Conservation (phyloP, 257 asterid genomes). For the Rhazya stricta region DNA sequence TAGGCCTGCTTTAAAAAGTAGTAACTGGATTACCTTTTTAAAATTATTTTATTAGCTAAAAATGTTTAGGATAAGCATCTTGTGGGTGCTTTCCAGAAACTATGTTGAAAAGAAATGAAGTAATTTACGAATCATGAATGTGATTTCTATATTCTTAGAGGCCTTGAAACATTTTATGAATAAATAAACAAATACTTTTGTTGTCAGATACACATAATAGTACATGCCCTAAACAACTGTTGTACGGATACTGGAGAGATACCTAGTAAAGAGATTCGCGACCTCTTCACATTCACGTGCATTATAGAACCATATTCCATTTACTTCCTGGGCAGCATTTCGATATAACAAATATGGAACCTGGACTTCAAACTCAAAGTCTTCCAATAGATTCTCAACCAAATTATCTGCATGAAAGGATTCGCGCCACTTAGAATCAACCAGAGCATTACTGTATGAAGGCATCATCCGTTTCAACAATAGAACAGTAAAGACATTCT, state of each 20-base stretch:
- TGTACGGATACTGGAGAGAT: conserved; percentile 10
- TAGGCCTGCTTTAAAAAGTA: too few relatives aligned
- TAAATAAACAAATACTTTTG: background rate
- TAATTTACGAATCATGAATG: background rate
- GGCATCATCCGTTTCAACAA: background rate
- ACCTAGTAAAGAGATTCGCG: conserved; percentile 79
- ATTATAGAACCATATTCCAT: conserved; percentile 94
- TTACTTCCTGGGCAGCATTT: conserved; percentile 79
- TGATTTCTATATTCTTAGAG: background rate
- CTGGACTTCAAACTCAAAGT: conserved; percentile 83
- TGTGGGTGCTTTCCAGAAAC: too few relatives aligned
- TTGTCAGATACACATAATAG: background rate
- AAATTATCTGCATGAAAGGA: conserved; percentile 54
- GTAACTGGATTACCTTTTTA: too few relatives aligned
- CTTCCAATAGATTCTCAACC: conserved; percentile 84
- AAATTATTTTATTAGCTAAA: too few relatives aligned
- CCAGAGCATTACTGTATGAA: background rate
- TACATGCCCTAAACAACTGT: background rate
- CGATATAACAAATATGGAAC: conserved; percentile 76
- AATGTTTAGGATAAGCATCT: too few relatives aligned
- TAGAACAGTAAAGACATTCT: background rate
- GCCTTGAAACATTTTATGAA: background rate
- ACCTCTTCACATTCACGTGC: conserved; percentile 78
- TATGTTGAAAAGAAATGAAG: too few relatives aligned
- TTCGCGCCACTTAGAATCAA: background rate